Percentiles rank a stretch among this genome's conserved stretches.
Conservation (phyloP, 1,139 yeast genomes). For the Geotrichum klebahnii region DNA sequence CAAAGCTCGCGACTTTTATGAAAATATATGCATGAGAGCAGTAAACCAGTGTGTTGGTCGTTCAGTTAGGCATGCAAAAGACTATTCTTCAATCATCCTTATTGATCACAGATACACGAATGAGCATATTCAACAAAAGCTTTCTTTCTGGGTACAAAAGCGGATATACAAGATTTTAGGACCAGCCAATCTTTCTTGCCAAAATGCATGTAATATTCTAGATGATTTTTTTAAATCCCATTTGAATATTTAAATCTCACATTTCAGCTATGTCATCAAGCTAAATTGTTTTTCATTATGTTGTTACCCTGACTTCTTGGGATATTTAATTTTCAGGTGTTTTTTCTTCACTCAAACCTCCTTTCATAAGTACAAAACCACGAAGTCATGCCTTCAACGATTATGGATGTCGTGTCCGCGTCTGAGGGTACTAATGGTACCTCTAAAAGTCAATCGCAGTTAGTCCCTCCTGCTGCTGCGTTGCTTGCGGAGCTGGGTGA, state of each 20-base stretch:
- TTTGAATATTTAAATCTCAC: no score
- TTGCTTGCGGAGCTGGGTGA: slow-evolving; percentile 62
- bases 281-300: no score
- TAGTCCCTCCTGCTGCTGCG: slow-evolving; percentile 40
- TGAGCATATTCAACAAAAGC: slow-evolving; percentile 52
- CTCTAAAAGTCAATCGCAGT: no score
- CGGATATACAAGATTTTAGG: slow-evolving; percentile 14
- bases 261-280: no score
- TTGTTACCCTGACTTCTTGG: no score
- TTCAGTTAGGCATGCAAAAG: slow-evolving; percentile 78
- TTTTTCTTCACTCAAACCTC: no score
- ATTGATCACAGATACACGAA: slow-evolving; percentile 61
- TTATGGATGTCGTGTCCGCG: no score
- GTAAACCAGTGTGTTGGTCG: slow-evolving; percentile 93
- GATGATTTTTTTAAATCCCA: slow-evolving; percentile 8
- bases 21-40: slow-evolving; percentile 85
- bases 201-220: not conserved
- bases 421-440: no score
- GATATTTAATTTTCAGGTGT: no score
- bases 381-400: no score
- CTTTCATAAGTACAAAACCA: no score
- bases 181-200: not conserved
- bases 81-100: slow-evolving; percentile 71
- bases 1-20: slow-evolving; percentile 63
- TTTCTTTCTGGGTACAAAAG: slow-evolving; percentile 74